phyloP scores from a whole-genome alignment of 1,284 basidiomycete genomes.

The Ceratobasidium sp. region DNA sequence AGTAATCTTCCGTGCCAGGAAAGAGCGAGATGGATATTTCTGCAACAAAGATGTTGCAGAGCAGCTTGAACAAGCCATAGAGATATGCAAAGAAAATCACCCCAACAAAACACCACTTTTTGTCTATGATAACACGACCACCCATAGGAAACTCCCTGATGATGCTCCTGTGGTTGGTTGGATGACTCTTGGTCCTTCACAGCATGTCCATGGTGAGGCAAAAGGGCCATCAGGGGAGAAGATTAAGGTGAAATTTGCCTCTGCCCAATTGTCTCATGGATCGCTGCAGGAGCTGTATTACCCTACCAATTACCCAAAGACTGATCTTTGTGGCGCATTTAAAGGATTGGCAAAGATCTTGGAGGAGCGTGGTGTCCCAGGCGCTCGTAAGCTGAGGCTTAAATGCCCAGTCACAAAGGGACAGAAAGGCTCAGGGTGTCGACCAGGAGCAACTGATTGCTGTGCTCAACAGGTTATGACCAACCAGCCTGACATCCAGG shows the following conservation, averaged over 20 bases:
- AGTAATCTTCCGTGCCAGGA: constrained; percentile 61
- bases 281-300: constrained; percentile 56
- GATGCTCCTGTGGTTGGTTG: constrained; percentile 58
- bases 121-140: constrained; percentile 61
- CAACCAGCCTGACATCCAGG: constrained; percentile 44
- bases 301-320: constrained; percentile 54
- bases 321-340: constrained; percentile 55
- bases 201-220: constrained; percentile 8
- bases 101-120: constrained; percentile 56
- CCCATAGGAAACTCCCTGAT: constrained; percentile 57
- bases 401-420: constrained; percentile 3
- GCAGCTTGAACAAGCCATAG: constrained; percentile 57
- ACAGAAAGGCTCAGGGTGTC: constrained; percentile 42
- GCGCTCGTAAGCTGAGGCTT: constrained; percentile 47
- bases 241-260: constrained; percentile 29
- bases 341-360: constrained; percentile 59
- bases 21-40: constrained; percentile 64
- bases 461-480: constrained; percentile 38
- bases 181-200: constrained; percentile 54
- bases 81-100: constrained; percentile 57
- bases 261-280: constrained; percentile 50
- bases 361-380: constrained; percentile 52
- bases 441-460: constrained; percentile 20
- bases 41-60: constrained; percentile 56
- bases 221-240: constrained; percentile 52